A percentile compares a stretch with the other conserved stretches of the same genome.
These are phyloP conservation scores for Chaetomium strumarium DNA, from an alignment of 2,329 filamentous ascomycete species.

Conservation along the genomic window DNA sequence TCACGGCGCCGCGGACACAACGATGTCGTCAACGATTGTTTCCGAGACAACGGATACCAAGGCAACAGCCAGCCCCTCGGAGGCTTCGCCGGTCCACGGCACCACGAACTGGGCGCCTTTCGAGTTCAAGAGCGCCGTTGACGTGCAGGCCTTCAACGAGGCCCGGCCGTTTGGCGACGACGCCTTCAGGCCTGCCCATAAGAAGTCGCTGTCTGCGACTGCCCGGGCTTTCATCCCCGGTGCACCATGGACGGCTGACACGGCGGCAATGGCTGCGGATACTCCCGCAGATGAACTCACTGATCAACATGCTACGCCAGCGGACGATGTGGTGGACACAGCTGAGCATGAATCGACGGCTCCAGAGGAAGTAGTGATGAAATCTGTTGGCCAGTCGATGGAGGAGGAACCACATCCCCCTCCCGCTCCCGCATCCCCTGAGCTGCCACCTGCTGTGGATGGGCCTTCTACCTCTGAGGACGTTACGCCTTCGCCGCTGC, in stretches of 20 bases:
- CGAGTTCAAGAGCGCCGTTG: slow-evolving; percentile 48
- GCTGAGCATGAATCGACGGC: slow-evolving; percentile 6
- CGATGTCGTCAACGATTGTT: slow-evolving; percentile 47
- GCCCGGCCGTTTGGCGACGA: slow-evolving; percentile 46
- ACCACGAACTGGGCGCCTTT: slow-evolving; percentile 53
- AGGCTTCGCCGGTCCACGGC: slow-evolving; percentile 45
- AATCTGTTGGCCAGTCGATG: slow-evolving; percentile 16
- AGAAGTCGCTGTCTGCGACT: slow-evolving; percentile 61
- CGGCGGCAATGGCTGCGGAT: slow-evolving; percentile 23
- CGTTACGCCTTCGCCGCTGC: slow-evolving; percentile 31
- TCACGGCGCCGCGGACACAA: slow-evolving; percentile 42
- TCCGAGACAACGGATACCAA: slow-evolving; percentile 51
- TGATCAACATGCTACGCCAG: slow-evolving; percentile 9
- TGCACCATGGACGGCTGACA: slow-evolving; percentile 26
- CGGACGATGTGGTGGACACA: background rate
- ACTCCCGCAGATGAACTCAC: slow-evolving; percentile 21
- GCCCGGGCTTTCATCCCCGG: slow-evolving; percentile 62
- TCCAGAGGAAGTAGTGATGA: slow-evolving; percentile 13
- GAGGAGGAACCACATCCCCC: slow-evolving; percentile 20
- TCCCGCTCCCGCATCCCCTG: slow-evolving; percentile 17
- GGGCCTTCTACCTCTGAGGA: slow-evolving; percentile 45
- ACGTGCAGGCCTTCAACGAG: slow-evolving; percentile 46
- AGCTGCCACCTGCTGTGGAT: slow-evolving; percentile 30
- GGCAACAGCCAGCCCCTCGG: slow-evolving; percentile 47
- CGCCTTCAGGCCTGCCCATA: slow-evolving; percentile 39